phyloP scores from a whole-genome alignment of 2,329 filamentous ascomycete genomes.

The Trichophyton verrucosum region DNA sequence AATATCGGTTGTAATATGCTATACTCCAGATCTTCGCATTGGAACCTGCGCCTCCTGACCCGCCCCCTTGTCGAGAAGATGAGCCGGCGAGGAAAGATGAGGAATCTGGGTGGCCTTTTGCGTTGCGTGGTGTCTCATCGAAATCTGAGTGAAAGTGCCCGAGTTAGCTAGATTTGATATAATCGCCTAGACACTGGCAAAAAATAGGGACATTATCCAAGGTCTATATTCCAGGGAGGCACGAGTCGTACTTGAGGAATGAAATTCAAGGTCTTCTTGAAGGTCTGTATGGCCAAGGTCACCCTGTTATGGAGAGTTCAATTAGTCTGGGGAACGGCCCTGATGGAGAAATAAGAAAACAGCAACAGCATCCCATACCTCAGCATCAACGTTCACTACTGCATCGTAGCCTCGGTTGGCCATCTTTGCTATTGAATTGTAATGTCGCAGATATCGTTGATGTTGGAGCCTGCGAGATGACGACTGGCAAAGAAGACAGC shows the following conservation, averaged over 20 bases:
- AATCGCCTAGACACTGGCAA: background rate
- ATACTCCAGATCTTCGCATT: slow-evolving; percentile 91
- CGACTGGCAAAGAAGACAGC: background rate
- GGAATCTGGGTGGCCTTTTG: slow-evolving; percentile 37
- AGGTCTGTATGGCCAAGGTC: slow-evolving; percentile 97
- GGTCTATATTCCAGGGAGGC: background rate
- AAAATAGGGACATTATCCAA: background rate
- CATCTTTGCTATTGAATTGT: slow-evolving; percentile 37
- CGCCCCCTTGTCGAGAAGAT: slow-evolving; percentile 29
- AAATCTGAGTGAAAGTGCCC: slow-evolving; percentile 43
- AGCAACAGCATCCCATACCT: slow-evolving; percentile 45
- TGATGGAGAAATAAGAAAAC: background rate
- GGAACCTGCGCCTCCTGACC: slow-evolving; percentile 34
- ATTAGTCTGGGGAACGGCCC: slow-evolving; percentile 3
- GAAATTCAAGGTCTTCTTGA: slow-evolving; percentile 98
- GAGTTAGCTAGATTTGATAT: background rate
- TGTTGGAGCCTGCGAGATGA: slow-evolving; percentile 3
- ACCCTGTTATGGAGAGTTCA: slow-evolving; percentile 45
- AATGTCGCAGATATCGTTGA: background rate
- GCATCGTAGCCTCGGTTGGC: slow-evolving; percentile 88
- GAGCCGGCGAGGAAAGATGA: slow-evolving; percentile 39
- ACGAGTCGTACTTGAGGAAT: slow-evolving; percentile 57
- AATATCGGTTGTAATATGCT: slow-evolving; percentile 93
- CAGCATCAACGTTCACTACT: slow-evolving; percentile 92
- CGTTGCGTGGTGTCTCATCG: slow-evolving; percentile 45